Conservation (phyloP, 2,329 filamentous ascomycete genomes). For the Lasiodiplodia theobromae region DNA sequence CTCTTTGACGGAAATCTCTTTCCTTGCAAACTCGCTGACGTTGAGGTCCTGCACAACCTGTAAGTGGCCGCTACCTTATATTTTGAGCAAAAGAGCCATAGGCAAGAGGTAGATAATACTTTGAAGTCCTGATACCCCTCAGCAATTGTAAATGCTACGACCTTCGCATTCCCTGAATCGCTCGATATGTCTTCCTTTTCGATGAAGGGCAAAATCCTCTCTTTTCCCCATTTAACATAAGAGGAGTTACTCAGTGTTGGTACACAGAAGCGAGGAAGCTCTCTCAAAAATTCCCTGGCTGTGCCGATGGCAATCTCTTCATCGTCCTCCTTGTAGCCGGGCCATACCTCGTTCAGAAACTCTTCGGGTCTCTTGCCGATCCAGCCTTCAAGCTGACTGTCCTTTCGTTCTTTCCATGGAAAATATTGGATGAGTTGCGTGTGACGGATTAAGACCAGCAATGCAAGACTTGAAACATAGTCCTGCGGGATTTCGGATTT, state of each 20-base stretch:
- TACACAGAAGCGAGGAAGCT: background rate
- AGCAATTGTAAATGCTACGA: background rate
- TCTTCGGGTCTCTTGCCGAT: background rate
- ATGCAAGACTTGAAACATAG: no score
- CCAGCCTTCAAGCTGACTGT: background rate
- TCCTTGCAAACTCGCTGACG: background rate
- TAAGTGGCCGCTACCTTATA: rapidly evolving
- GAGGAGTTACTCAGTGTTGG: background rate
- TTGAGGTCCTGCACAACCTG: background rate
- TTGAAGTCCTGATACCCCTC: background rate
- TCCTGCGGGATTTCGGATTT: no score
- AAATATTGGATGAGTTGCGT: no score
- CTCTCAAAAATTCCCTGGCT: background rate
- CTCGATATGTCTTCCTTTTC: background rate
- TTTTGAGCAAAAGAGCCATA: background rate
- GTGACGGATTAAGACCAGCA: no score
- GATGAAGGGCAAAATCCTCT: background rate
- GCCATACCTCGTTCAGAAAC: background rate
- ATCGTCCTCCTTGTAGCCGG: background rate
- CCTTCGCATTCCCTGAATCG: background rate
- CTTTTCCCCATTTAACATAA: background rate
- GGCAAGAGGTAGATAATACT: background rate
- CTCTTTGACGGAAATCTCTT: background rate
- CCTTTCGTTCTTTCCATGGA: background rate
- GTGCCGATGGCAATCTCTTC: background rate